A percentile compares a stretch with the other conserved stretches of the same genome.
phyloP scores from a whole-genome alignment of 1,284 basidiomycete species.

The Heterobasidion annosum region DNA sequence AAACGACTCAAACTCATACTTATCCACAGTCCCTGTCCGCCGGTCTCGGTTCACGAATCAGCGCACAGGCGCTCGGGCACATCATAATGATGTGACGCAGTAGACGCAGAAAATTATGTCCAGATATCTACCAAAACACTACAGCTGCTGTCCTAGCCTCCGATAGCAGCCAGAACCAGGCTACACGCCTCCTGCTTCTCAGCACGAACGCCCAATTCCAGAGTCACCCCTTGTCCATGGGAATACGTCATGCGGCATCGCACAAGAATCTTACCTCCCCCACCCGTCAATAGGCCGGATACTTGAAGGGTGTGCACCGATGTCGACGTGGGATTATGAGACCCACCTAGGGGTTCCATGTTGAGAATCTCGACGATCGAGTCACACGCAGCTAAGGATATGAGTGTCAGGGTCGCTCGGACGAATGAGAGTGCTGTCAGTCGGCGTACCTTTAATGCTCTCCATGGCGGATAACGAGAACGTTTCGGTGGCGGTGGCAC shows the following conservation, averaged over 20 bases:
- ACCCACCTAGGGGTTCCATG: slow-evolving; percentile 94
- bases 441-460: slow-evolving; percentile 76
- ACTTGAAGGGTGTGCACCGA: slow-evolving; percentile 94
- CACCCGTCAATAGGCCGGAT: slow-evolving; percentile 82
- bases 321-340: slow-evolving; percentile 71
- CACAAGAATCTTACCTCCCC: slow-evolving; percentile 89
- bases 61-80: neutral
- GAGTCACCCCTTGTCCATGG: slow-evolving; percentile 85
- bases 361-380: slow-evolving; percentile 91
- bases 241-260: slow-evolving; percentile 95
- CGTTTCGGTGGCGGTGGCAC: slow-evolving; percentile 81
- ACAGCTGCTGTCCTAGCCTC: slow-evolving; percentile 35
- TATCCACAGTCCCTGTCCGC: neutral
- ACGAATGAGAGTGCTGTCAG: slow-evolving; percentile 3
- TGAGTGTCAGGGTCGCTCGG: slow-evolving; percentile 5
- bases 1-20: neutral
- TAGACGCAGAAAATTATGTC: neutral
- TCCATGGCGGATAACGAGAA: slow-evolving; percentile 92
- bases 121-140: neutral
- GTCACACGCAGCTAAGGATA: slow-evolving; percentile 72
- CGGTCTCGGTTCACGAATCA: neutral
- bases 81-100: neutral
- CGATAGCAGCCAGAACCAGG: slow-evolving; percentile 88
- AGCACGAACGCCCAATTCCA: slow-evolving; percentile 90
- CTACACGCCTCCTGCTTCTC: slow-evolving; percentile 83